phyloP scores from a whole-genome alignment of 352 stramenopile species.

The Globisporangium nagaii region DNA sequence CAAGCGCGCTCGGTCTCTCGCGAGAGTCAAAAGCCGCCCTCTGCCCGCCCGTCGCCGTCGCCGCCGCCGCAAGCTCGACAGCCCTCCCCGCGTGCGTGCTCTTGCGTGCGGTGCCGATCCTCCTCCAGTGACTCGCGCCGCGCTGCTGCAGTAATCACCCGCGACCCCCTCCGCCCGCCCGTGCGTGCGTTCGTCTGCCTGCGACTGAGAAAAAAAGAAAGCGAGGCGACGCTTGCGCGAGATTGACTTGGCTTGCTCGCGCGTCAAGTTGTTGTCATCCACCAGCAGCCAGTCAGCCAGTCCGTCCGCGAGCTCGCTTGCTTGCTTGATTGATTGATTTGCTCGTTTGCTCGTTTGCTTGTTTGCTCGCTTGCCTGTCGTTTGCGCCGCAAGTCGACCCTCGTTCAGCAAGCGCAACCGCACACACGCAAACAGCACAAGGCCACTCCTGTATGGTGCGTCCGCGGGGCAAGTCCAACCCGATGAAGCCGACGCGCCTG shows the following conservation, averaged over 20 bases:
- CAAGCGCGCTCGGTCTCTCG: too few relatives aligned
- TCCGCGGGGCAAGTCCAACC: slow-evolving; percentile 35
- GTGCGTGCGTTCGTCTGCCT: not conserved
- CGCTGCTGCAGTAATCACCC: too few relatives aligned
- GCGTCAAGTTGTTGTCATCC: not conserved
- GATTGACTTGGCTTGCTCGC: not conserved
- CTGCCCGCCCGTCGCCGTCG: too few relatives aligned
- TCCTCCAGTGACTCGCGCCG: too few relatives aligned
- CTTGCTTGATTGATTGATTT: not conserved
- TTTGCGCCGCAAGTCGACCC: not conserved
- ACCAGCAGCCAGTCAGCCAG: not conserved
- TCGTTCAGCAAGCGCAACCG: not conserved
- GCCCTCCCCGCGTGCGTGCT: too few relatives aligned
- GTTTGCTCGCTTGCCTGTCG: not conserved
- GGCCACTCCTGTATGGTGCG: slow-evolving; percentile 11
- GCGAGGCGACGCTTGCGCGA: slow-evolving; percentile 2
- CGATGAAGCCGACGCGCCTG: slow-evolving; percentile 9
- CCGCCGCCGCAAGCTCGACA: too few relatives aligned
- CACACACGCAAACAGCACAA: too few relatives aligned
- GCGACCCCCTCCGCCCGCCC: too few relatives aligned
- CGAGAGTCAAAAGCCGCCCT: too few relatives aligned
- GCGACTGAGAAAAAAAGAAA: too few relatives aligned
- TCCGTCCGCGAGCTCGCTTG: not conserved
- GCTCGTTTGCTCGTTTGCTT: not conserved
- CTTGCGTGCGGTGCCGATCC: too few relatives aligned